Percentiles rank a stretch among this genome's conserved stretches.
These are phyloP conservation scores for Naganishia kalamii DNA, from an alignment of 768 basidiomycete genomes.

Conservation along the genomic window DNA sequence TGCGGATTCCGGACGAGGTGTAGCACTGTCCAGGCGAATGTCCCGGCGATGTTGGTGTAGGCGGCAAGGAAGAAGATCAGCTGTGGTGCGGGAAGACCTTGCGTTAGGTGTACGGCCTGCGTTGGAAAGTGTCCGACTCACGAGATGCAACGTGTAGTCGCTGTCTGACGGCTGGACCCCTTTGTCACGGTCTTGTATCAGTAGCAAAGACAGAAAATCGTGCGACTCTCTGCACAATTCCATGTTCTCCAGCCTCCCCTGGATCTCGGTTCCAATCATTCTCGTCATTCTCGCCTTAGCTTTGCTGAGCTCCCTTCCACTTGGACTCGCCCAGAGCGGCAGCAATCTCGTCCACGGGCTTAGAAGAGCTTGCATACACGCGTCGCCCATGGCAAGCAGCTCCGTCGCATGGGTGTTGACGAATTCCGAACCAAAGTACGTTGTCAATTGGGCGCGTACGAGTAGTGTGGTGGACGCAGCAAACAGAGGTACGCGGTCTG, in stretches of 20 bases:
- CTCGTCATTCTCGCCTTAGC: constrained; percentile 5
- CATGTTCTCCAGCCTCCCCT: constrained; percentile 1
- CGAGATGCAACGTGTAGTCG: constrained; percentile 1
- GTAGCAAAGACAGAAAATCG: too few species aligned
- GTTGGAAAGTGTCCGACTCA: too few species aligned
- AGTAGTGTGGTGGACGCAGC: not conserved
- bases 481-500: constrained; percentile 1
- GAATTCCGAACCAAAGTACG: constrained; percentile 1
- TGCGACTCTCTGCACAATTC: not conserved
- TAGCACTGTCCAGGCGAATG: constrained; percentile 10
- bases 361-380: not conserved
- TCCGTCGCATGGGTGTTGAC: constrained; percentile 10
- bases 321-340: constrained; percentile 12
- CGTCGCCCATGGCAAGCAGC: constrained; percentile 3
- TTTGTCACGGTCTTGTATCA: too few species aligned
- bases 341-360: constrained; percentile 1
- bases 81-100: too few species aligned
- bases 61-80: not conserved
- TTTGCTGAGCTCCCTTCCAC: not conserved
- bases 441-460: constrained; percentile 17
- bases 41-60: constrained; percentile 4
- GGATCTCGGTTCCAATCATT: constrained; percentile 9
- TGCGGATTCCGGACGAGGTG: constrained; percentile 14
- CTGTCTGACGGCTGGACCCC: too few species aligned
- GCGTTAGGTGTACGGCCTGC: too few species aligned